Evolutionary conservation across 2,329 filamentous ascomycete genomes (phyloP), one percentile per base, ranked within the genome.

Genomic region (Talaromyces atroroseus): DNA sequence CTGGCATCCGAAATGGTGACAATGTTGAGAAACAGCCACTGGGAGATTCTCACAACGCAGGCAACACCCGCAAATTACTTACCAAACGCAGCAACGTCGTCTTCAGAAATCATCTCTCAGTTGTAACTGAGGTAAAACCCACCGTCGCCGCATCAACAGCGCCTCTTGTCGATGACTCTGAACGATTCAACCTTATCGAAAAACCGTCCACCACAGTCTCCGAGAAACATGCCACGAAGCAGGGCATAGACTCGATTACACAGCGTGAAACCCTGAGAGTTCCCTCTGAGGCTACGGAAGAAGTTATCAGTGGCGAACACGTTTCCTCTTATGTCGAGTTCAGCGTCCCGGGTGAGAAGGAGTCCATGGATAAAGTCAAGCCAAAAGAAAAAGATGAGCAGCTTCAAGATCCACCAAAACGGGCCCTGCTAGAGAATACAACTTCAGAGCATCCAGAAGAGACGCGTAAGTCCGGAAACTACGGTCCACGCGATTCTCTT

Each of bases 21-120:
- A 60, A 64, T 32, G 64, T 67, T 54, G 67, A 68, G 38, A 71
- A 71, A 58, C 65, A 68, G n/a, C 51, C 59, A n/a, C 62, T 68
- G 38, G 58, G 56, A 20, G 61, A 62, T n/a, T 45, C 53, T 26
- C 68, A 65, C 52, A 60, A 63, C 49, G 57, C 69, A n/a, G 65
- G 71, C 48, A 74, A 74, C 59, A 62, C 70, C 14, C 76, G 78
- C 59, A 82, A 80, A 62, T 70, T 73, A 23, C 61, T 78, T 20
- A 74, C 72, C 32, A 84, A 83, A 71, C 79, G 80, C 51, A 74
- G 69, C 49, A 81, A 78, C 14, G 70, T 76, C 2, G 71, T 84
- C 52, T 83, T 83, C 69, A 81, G 81, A 63, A 82, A 85, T 58
- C 58, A 66, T 3, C 64, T 72, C 29, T 66, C 69, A 40, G 66